These are phyloP conservation scores for Lyophyllum shimeji DNA, from an alignment of 768 basidiomycete genomes.

Conservation along the genomic window DNA sequence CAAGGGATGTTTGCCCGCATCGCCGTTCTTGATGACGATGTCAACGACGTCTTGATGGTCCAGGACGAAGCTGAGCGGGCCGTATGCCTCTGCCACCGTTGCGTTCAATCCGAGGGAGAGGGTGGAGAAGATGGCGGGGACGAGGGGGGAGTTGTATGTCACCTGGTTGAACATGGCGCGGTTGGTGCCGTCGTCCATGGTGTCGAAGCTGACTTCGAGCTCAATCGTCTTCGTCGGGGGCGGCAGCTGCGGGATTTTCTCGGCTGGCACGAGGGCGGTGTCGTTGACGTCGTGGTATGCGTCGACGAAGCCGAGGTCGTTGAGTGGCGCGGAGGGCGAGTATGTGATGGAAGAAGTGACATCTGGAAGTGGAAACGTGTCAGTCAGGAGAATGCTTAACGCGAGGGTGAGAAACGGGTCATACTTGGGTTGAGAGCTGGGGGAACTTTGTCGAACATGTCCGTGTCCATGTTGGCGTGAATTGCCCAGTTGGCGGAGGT, in stretches of 20 bases:
- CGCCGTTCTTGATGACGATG: slow-evolving; percentile 71
- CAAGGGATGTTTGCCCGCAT: slow-evolving; percentile 84
- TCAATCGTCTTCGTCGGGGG: slow-evolving; percentile 57
- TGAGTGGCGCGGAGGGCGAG: slow-evolving; percentile 46
- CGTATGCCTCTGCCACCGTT: slow-evolving; percentile 69
- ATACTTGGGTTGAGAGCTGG: slow-evolving; percentile 69
- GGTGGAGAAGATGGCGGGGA: slow-evolving; percentile 75
- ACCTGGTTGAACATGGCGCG: slow-evolving; percentile 73
- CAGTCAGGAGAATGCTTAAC: background rate
- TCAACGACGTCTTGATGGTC: slow-evolving; percentile 77
- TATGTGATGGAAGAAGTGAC: slow-evolving; percentile 86
- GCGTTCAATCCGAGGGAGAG: slow-evolving; percentile 78
- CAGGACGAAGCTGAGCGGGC: slow-evolving; percentile 73
- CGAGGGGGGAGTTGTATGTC: slow-evolving; percentile 66
- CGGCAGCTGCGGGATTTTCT: slow-evolving; percentile 46
- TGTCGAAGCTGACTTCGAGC: slow-evolving; percentile 77
- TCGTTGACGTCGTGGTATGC: slow-evolving; percentile 68
- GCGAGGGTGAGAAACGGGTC: slow-evolving; percentile 18
- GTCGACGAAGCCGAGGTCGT: slow-evolving; percentile 52
- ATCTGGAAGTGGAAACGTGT: slow-evolving; percentile 41
- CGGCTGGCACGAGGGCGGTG: slow-evolving; percentile 63
- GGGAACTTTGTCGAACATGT: slow-evolving; percentile 88
- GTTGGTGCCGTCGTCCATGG: slow-evolving; percentile 85
- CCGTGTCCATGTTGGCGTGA: slow-evolving; percentile 86
- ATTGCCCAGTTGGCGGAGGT: slow-evolving; percentile 83